phyloP scores from a whole-genome alignment of 2,329 filamentous ascomycete genomes.

The Immersiporthe knoxdaviesiana region DNA sequence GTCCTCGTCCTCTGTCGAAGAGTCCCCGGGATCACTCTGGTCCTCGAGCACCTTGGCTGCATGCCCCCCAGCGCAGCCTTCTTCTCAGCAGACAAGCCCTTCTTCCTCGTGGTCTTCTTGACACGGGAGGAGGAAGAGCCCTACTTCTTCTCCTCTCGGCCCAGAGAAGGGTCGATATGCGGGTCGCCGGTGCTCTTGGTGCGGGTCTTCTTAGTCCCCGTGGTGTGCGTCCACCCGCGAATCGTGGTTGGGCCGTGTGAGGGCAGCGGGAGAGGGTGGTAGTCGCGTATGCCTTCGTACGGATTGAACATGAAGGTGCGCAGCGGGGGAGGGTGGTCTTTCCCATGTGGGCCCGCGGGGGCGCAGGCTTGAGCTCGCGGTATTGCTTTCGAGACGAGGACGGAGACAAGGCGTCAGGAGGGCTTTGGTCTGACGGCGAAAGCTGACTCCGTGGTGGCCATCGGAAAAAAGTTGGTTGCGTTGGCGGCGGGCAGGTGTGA shows the following conservation, averaged over 20 bases:
- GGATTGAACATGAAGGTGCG: conserved; percentile 61
- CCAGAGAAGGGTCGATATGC: conserved; percentile 27
- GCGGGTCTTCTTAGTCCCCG: conserved; percentile 40
- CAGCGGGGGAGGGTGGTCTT: conserved; percentile 54
- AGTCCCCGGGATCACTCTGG: too few relatives aligned
- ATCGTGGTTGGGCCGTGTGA: conserved; percentile 60
- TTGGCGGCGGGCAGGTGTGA: conserved; percentile 19
- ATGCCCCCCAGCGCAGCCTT: not conserved
- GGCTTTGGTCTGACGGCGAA: conserved; percentile 22
- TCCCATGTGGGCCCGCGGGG: conserved; percentile 54
- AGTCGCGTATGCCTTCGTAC: conserved; percentile 61
- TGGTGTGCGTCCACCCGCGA: conserved; percentile 59
- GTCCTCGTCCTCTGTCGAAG: too few relatives aligned
- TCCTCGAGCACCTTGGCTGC: not conserved
- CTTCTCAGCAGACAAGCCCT: not conserved
- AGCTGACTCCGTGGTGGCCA: conserved; percentile 17
- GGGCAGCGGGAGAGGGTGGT: conserved; percentile 58
- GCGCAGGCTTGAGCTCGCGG: conserved; percentile 61
- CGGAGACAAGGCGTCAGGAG: conserved; percentile 33
- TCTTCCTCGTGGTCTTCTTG: not conserved
- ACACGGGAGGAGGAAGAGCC: conserved; percentile 27
- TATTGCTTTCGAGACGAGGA: conserved; percentile 44
- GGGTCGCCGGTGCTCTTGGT: conserved; percentile 35
- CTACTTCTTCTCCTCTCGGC: conserved; percentile 30
- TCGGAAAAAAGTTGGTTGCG: conserved; percentile 12